These are phyloP conservation scores for Candida smagusa DNA, from an alignment of 1,139 yeast genomes.

Conservation along the genomic window DNA sequence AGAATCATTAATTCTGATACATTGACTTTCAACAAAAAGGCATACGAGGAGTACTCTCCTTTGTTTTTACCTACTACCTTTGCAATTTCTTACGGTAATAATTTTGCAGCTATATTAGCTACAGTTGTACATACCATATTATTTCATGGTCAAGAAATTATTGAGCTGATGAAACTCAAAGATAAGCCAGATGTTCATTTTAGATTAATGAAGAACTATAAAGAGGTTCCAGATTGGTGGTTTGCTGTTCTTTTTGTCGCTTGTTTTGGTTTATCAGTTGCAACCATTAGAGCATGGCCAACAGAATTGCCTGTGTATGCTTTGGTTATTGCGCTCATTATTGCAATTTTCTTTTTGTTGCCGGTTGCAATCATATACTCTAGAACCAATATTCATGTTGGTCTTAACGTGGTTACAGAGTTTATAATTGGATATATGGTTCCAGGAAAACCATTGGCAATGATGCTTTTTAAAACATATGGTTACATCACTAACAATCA, in stretches of 20 bases:
- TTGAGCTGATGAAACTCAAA: slow-evolving; percentile 21
- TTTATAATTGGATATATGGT: slow-evolving; percentile 46
- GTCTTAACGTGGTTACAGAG: slow-evolving; percentile 45
- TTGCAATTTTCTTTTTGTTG: slow-evolving; percentile 37
- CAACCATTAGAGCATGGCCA: slow-evolving; percentile 35
- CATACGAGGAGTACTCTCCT: slow-evolving; percentile 32
- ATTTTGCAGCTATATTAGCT: slow-evolving; percentile 41
- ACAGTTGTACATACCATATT: slow-evolving; percentile 34
- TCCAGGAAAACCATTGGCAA: slow-evolving; percentile 46
- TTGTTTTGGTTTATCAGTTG: slow-evolving; percentile 40
- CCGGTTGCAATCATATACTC: slow-evolving; percentile 44
- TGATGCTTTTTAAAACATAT: slow-evolving; percentile 46
- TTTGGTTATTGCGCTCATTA: slow-evolving; percentile 35
- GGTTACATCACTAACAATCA: slow-evolving; percentile 53
- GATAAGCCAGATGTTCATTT: slow-evolving; percentile 40
- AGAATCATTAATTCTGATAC: slow-evolving; percentile 16
- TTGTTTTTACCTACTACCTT: slow-evolving; percentile 32
- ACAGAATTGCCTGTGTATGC: slow-evolving; percentile 42
- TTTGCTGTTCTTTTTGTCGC: slow-evolving; percentile 39
- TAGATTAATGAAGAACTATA: slow-evolving; percentile 41
- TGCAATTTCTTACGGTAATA: slow-evolving; percentile 35
- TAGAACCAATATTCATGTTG: slow-evolving; percentile 42
- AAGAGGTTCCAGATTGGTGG: slow-evolving; percentile 70
- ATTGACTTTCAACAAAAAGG: slow-evolving; percentile 17
- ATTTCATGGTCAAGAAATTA: slow-evolving; percentile 38